Evolutionary conservation across 306 rosid genomes (phyloP).

Genomic region (Prunus dulcis): DNA sequence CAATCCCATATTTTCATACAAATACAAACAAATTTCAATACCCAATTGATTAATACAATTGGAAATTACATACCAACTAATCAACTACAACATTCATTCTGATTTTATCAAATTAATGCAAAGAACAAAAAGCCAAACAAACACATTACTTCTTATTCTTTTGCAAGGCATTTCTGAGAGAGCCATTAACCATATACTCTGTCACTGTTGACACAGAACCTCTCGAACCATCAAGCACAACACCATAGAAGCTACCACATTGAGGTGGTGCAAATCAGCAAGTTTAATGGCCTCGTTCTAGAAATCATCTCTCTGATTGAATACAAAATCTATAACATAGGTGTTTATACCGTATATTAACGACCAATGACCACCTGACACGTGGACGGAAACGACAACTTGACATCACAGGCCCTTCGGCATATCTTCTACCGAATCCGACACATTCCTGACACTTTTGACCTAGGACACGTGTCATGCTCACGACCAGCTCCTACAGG

Average conservation of each 20-base stretch:
- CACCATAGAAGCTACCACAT: slow-evolving; percentile 89
- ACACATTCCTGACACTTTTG: no score
- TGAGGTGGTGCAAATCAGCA: slow-evolving; percentile 92
- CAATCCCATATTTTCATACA: no score
- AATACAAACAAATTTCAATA: no score
- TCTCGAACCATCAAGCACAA: slow-evolving; percentile 86
- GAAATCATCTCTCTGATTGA: slow-evolving; percentile 76
- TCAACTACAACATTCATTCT: background rate
- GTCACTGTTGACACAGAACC: slow-evolving; percentile 92
- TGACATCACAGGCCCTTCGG: no score
- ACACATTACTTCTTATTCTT: slow-evolving; percentile 67
- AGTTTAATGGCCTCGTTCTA: slow-evolving; percentile 98
- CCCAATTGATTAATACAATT: background rate
- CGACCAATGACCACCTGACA: no score
- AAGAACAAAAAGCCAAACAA: background rate
- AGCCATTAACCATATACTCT: slow-evolving; percentile 91
- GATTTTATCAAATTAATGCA: background rate
- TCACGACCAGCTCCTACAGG: no score
- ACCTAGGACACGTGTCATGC: no score
- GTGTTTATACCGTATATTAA: no score
- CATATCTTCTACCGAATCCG: no score
- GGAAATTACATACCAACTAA: slow-evolving; percentile 2
- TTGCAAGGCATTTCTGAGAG: slow-evolving; percentile 76
- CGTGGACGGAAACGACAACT: no score
- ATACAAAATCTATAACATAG: background rate